These are phyloP conservation scores for Chrysanthemum lavandulifolium DNA, from an alignment of 129 eudicot genomes.

Conservation along the genomic window DNA sequence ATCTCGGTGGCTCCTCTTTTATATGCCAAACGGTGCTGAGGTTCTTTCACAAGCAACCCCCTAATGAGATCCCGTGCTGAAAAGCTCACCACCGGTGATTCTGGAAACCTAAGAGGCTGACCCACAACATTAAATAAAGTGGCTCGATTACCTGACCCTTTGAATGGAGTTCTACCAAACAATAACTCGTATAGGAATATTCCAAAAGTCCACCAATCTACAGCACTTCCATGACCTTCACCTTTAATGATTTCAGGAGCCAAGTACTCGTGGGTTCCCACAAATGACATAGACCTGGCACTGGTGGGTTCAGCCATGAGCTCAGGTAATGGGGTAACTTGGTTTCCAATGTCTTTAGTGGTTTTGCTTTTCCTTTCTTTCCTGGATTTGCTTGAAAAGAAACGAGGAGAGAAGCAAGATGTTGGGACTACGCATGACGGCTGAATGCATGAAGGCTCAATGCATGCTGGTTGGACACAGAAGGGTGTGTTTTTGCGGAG, in stretches of 20 bases:
- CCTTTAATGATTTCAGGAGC: conserved; percentile 87
- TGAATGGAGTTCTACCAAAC: conserved; percentile 79
- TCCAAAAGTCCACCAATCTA: conserved; percentile 90
- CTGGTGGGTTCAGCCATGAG: conserved; percentile 83
- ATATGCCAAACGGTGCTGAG: conserved; percentile 68
- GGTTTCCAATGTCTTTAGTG: conserved; percentile 41
- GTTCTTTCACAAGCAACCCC: conserved; percentile 80
- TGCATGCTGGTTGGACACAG: conserved; percentile 48
- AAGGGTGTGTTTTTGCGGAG: conserved; percentile 33
- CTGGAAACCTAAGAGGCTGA: conserved; percentile 42
- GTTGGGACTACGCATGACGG: conserved; percentile 65
- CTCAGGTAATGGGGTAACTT: conserved; percentile 70
- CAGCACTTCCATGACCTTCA: conserved; percentile 91
- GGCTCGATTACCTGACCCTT: conserved; percentile 88
- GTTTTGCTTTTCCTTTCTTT: conserved; percentile 47
- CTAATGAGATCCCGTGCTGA: conserved; percentile 68
- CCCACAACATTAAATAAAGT: conserved; percentile 81
- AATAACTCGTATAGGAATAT: conserved; percentile 70
- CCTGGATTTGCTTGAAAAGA: conserved; percentile 61
- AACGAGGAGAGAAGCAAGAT: conserved; percentile 51
- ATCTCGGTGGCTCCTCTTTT: conserved; percentile 72
- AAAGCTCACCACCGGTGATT: conserved; percentile 54
- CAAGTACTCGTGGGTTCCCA: conserved; percentile 78
- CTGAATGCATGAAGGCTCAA: conserved; percentile 50
- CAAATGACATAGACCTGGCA: conserved; percentile 87